Evolutionary conservation across 2,329 filamentous ascomycete genomes (phyloP), one percentile per base, ranked within the genome.

Genomic region (Pseudogymnoascus sp.): DNA sequence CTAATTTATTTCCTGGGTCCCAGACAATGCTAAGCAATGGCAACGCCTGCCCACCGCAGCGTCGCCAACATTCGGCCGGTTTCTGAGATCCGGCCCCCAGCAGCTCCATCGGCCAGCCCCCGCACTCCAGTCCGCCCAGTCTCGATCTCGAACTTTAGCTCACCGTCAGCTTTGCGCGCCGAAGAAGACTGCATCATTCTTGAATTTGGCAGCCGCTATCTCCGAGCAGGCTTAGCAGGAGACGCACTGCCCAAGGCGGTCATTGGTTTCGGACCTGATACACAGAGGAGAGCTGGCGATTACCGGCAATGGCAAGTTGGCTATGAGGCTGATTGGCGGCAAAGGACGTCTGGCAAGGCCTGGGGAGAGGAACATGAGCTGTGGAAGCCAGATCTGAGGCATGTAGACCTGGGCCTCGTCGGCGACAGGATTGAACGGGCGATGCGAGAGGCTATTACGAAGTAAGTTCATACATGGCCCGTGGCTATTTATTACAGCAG

Each of bases 101-200:
- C 66, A 22, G 58, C 76, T 38, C 75, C 77, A 9, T 60, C 14
- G 9, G 74, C 77, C 41, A 80, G 78, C 63, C 86, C 87, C 58
- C 84, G 85, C 67, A 90, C 88, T 7, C 87, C 82, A 28, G 65
- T 73, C 38, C 78, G 75, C 66, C 66, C 84, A 62, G 75, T 84
- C 68, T 72, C 85, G 33, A 60, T 41, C 35, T 77, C 84, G 58
- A 74, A 79, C 33, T 84, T 86, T 71, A 80, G 84, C 67, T 83
- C 83, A 52, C 79, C 85, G 67, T 82, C 85, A 64, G 75, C 85
- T 69, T 74, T 89, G 67, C 80, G 86, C 70, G 78, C 87, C 69
- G 92, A 96, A 69, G 94, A 99, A 70, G 94, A 97, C 67, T 80
- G 88, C 5, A 76, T 96, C 4, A 82, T 99, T 42, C 79, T 97